phyloP scores from a whole-genome alignment of 257 asterid species.

The Dorcoceras hygrometricum region DNA sequence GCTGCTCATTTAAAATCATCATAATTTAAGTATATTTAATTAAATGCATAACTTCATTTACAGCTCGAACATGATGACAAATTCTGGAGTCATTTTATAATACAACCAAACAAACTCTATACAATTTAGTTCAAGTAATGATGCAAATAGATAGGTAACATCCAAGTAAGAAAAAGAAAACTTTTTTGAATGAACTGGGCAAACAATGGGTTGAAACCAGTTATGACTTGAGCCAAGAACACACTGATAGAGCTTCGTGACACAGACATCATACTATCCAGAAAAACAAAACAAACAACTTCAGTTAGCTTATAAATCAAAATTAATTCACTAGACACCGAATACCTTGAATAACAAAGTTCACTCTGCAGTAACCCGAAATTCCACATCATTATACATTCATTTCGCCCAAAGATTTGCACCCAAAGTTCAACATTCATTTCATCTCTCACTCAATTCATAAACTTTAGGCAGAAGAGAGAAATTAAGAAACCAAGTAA shows the following conservation, averaged over 20 bases:
- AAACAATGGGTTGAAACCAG: background rate
- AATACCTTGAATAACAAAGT: conserved; percentile 13
- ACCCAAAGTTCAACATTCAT: conserved; percentile 12
- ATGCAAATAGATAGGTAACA: background rate
- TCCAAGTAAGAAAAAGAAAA: background rate
- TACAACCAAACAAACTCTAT: too few species aligned
- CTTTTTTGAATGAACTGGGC: background rate
- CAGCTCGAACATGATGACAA: too few species aligned
- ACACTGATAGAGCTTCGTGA: background rate
- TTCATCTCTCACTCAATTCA: background rate
- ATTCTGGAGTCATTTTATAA: too few species aligned
- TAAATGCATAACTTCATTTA: too few species aligned
- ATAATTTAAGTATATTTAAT: too few species aligned
- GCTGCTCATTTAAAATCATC: too few species aligned
- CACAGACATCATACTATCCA: too few species aligned
- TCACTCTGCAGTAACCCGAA: background rate
- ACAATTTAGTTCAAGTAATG: background rate
- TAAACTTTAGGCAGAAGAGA: conserved; percentile 6
- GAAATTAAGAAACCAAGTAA: background rate
- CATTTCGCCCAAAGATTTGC: conserved; percentile 19
- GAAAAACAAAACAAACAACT: too few species aligned
- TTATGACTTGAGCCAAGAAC: background rate
- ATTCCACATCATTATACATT: background rate
- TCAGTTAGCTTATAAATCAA: background rate
- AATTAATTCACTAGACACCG: conserved; percentile 3